These are phyloP conservation scores for Globisporangium emineosum DNA, from an alignment of 352 stramenopile genomes.

Conservation along the genomic window DNA sequence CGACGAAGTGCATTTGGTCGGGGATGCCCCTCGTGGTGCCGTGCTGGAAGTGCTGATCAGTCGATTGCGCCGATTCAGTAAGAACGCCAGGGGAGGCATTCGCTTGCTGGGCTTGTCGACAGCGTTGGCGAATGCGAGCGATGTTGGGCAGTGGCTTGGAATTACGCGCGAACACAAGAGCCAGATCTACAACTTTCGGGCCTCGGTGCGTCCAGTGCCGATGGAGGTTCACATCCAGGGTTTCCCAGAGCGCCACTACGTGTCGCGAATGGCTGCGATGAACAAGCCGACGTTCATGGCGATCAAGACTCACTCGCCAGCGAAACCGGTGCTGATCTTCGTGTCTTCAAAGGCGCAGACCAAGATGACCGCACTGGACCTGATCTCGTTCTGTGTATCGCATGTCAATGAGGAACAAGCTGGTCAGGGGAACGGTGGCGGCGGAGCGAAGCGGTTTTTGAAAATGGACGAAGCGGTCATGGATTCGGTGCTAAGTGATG, in stretches of 20 bases:
- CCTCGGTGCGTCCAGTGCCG: conserved; percentile 94
- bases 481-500: conserved; percentile 77
- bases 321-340: conserved; percentile 96
- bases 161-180: conserved; percentile 76
- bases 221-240: conserved; percentile 97
- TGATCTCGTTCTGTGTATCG: conserved; percentile 93
- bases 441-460: conserved; percentile 93
- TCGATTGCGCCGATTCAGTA: conserved; percentile 62
- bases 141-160: conserved; percentile 97
- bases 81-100: conserved; percentile 67
- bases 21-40: conserved; percentile 92
- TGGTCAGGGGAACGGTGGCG: conserved; percentile 62
- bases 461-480: conserved; percentile 89
- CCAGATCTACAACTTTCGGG: conserved; percentile 93
- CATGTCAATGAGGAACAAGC: conserved; percentile 29
- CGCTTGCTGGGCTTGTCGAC: conserved; percentile 96
- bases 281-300: conserved; percentile 99
- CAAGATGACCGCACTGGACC: conserved; percentile 95
- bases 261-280: conserved; percentile 98
- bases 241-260: conserved; percentile 96
- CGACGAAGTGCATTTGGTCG: conserved; percentile 98
- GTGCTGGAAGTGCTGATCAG: conserved; percentile 91
- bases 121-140: conserved; percentile 94
- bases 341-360: conserved; percentile 98
- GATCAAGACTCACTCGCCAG: conserved; percentile 94